These are phyloP conservation scores for Aspergillus sp. DNA, from an alignment of 2,329 filamentous ascomycete genomes.

Conservation along the genomic window DNA sequence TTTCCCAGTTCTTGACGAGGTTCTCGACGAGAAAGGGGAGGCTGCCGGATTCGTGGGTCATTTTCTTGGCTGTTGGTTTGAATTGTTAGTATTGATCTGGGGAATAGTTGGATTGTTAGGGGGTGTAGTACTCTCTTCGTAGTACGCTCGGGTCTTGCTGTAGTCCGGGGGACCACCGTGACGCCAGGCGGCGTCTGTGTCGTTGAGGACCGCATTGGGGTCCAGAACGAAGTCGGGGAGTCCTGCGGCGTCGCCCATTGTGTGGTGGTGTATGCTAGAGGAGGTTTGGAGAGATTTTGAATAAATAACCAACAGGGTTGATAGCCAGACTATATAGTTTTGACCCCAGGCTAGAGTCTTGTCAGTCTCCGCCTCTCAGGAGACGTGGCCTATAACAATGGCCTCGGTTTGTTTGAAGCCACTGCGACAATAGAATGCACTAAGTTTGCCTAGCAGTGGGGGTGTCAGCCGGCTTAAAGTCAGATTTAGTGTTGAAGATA, in stretches of 20 bases:
- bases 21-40: constrained; percentile 66
- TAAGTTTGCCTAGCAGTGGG: neutral
- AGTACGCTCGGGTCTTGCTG: constrained; percentile 63
- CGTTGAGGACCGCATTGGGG: constrained; percentile 60
- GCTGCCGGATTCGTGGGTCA: constrained; percentile 57
- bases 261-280: neutral
- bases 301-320: neutral
- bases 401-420: neutral
- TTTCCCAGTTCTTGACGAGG: constrained; percentile 73
- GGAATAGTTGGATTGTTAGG: too few relatives aligned
- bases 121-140: constrained; percentile 61
- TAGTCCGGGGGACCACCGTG: constrained; percentile 65
- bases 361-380: neutral
- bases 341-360: neutral
- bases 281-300: neutral
- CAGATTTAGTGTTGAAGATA: neutral
- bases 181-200: constrained; percentile 59
- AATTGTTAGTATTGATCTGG: neutral
- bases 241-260: constrained; percentile 10
- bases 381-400: neutral
- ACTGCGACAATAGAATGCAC: neutral
- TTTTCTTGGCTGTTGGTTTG: constrained; percentile 54
- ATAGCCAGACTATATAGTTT: neutral
- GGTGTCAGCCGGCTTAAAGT: neutral
- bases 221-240: constrained; percentile 61